Conservation (phyloP, 2,329 filamentous ascomycete species). For the Aspergillus fischeri region DNA sequence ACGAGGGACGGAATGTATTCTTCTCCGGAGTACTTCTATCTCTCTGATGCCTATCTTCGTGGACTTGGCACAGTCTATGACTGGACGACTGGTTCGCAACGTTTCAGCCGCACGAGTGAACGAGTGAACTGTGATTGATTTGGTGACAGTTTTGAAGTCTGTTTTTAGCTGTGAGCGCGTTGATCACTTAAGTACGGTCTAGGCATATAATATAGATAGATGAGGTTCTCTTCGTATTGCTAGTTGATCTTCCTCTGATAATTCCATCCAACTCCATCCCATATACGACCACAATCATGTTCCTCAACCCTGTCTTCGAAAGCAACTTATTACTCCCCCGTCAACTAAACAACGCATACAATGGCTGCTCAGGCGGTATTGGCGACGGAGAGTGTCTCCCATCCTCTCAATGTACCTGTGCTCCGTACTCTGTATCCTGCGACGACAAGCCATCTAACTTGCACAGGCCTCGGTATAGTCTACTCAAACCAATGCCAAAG, state of each 20-base stretch:
- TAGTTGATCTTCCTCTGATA: too few species aligned
- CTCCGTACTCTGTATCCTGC: too few species aligned
- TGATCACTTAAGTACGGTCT: too few species aligned
- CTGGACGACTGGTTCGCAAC: not conserved
- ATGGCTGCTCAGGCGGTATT: not conserved
- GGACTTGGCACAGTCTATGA: not conserved
- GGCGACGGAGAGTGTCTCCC: conserved; percentile 2
- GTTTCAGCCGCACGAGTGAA: not conserved
- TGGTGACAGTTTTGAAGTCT: not conserved
- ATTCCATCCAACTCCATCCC: not conserved
- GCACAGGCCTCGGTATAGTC: conserved; percentile 6
- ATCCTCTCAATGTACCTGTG: conserved; percentile 2
- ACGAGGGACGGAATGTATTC: too few species aligned
- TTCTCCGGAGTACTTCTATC: not conserved
- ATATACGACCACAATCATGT: not conserved
- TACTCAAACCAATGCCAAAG: conserved; percentile 7
- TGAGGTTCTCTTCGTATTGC: too few species aligned
- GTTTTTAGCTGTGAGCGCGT: not conserved
- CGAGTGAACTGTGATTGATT: not conserved
- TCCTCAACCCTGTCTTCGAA: not conserved
- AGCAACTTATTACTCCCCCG: not conserved
- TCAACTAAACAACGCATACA: not conserved
- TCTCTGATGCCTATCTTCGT: not conserved
- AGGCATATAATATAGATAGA: too few species aligned
- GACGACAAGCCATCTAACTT: not conserved